Conservation (phyloP, 768 basidiomycete species). For the Auricularia auricula-judae region DNA sequence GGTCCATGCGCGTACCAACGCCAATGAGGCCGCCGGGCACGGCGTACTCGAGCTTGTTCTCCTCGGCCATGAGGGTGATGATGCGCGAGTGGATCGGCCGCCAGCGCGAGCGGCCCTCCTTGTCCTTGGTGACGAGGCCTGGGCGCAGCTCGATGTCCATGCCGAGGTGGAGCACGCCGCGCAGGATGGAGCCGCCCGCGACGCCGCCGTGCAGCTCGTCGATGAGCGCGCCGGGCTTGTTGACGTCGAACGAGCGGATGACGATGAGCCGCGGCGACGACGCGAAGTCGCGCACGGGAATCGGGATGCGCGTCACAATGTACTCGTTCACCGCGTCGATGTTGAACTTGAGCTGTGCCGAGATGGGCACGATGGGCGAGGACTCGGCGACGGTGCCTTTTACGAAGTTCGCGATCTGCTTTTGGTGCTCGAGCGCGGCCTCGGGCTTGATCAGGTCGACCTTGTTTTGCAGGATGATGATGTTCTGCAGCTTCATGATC, state of each 20-base stretch:
- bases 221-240: slow-evolving; percentile 96
- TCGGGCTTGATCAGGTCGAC: slow-evolving; percentile 95
- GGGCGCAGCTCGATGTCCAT: slow-evolving; percentile 95
- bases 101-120: slow-evolving; percentile 78
- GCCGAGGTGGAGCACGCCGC: slow-evolving; percentile 81
- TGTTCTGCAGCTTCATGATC: slow-evolving; percentile 97
- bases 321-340: slow-evolving; percentile 99
- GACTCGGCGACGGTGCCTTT: slow-evolving; percentile 96
- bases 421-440: slow-evolving; percentile 90
- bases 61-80: slow-evolving; percentile 89
- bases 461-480: slow-evolving; percentile 98
- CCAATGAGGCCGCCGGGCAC: slow-evolving; percentile 97
- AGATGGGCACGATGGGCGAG: slow-evolving; percentile 97
- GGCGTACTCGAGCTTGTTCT: slow-evolving; percentile 86
- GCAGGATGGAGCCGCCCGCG: slow-evolving; percentile 92
- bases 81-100: slow-evolving; percentile 89
- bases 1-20: slow-evolving; percentile 95
- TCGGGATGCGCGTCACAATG: slow-evolving; percentile 92
- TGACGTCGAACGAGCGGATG: slow-evolving; percentile 98
- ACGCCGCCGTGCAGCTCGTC: slow-evolving; percentile 97
- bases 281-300: slow-evolving; percentile 87
- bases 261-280: slow-evolving; percentile 91
- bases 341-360: slow-evolving; percentile 97
- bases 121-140: slow-evolving; percentile 93
- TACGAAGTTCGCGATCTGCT: slow-evolving; percentile 90